phyloP scores from a whole-genome alignment of 768 basidiomycete genomes.

The Termitomyces sp. region DNA sequence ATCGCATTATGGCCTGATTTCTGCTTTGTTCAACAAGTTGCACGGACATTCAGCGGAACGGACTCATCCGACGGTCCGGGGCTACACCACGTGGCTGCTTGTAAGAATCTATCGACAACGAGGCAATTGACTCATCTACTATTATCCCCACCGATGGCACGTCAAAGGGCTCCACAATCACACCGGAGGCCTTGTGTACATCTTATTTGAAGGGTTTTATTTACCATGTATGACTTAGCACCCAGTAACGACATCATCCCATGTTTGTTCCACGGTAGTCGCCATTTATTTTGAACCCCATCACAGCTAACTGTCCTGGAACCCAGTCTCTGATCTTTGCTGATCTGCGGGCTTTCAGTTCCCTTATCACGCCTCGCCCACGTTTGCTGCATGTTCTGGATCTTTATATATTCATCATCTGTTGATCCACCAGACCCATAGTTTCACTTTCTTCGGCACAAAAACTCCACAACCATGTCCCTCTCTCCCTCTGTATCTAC shows the following conservation, averaged over 20 bases:
- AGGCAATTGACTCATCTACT: conserved; percentile 6
- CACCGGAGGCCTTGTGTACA: not conserved
- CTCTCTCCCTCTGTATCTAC: conserved; percentile 11
- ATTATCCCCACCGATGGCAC: conserved; percentile 5
- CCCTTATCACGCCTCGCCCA: conserved; percentile 6
- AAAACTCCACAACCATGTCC: conserved; percentile 5
- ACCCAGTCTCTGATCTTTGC: not conserved
- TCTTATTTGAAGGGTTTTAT: not conserved
- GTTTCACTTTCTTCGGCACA: not conserved
- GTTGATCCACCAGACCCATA: conserved; percentile 1
- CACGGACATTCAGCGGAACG: not conserved
- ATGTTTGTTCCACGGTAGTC: not conserved
- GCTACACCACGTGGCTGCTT: not conserved
- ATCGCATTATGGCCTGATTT: too few species aligned
- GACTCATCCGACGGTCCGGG: not conserved
- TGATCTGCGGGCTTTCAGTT: conserved; percentile 6
- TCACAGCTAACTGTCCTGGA: not conserved
- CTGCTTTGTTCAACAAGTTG: not conserved
- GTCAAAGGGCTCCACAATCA: conserved; percentile 10
- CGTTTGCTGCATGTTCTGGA: conserved; percentile 12
- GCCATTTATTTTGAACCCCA: not conserved
- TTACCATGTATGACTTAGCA: not conserved
- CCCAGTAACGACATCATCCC: conserved; percentile 2
- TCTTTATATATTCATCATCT: conserved; percentile 8
- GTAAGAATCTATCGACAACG: not conserved